Base-by-base conservation (phyloP, 345 rosid genomes). In the Eucalyptus fibrosa region DNA sequence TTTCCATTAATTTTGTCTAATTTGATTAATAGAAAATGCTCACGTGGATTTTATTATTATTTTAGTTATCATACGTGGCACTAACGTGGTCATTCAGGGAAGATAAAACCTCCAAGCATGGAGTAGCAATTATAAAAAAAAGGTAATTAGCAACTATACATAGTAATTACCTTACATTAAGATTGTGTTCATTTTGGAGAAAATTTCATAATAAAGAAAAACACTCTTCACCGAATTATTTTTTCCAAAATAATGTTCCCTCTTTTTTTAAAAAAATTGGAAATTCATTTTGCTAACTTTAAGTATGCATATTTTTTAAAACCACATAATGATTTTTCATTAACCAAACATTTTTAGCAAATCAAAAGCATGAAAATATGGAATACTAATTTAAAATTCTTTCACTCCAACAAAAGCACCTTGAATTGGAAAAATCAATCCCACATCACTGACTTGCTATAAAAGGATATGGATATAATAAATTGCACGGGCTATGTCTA, bases 201-300 rank as follows among this genome's bases (percentile, higher is more conserved):
- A 28, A 60, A 28, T 0, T 60, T 60, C 9, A 60, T 3, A 28
- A 60, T 28, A 12, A 60, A 60, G 32, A 60, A 60, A 60, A 60
- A 12, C 7, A 13, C 16, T 60, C 7, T 60, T 12, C 34, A 1
- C 4, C 1, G 0, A 60, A 60, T 28, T 30, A 26, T 60, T 12
- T 60, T 26, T 60, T 60, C 32, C 3, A 60, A 28, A 28, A 6
- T 12, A 13, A 28, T 3, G 15, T 28, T 3, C 62, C 7, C 69
- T 14, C 32, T 5, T 28, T 59, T 5, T 56, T 24, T 24, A 12
- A 12, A 12, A 12, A 60, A 30, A 0, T 60, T 26, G 9, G 16
- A 30, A 60, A 60, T 28, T 60, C 1, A 26, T 60, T 28, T 60
- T 13, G 17, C 8, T 60, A 60, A 60, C 32, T 28, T 3, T 13